Conservation (phyloP, 2,329 filamentous ascomycete genomes). For the Xylaria sp. region DNA sequence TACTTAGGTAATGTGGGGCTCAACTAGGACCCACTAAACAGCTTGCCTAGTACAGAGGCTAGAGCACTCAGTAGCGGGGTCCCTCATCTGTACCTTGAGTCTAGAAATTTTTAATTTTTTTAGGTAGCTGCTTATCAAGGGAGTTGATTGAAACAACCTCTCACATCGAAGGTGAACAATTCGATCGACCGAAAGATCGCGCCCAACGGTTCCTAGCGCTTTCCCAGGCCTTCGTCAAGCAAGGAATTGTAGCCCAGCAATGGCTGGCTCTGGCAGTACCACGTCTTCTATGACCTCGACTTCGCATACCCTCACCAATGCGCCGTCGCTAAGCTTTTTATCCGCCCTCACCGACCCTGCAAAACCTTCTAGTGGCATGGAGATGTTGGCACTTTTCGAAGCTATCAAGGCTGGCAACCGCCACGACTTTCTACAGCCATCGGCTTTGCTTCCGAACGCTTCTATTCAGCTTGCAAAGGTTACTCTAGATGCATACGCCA, state of each 20-base stretch:
- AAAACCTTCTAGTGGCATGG: conserved; percentile 51
- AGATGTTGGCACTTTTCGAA: conserved; percentile 64
- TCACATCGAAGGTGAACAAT: conserved; percentile 18
- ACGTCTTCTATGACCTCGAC: conserved; percentile 72
- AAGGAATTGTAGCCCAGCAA: conserved; percentile 36
- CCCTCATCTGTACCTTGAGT: conserved; percentile 36
- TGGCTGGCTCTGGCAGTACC: conserved; percentile 58
- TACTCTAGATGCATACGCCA: conserved; percentile 81
- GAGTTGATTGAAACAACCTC: not conserved
- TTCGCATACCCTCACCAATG: conserved; percentile 70
- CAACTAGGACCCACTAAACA: not conserved
- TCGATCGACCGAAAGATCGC: conserved; percentile 23
- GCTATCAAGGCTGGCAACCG: conserved; percentile 69
- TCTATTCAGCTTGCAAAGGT: conserved; percentile 82
- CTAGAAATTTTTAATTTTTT: conserved; percentile 40
- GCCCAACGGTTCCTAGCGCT: conserved; percentile 7
- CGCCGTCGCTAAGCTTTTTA: conserved; percentile 57
- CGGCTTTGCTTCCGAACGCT: conserved; percentile 71
- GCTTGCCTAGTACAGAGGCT: not conserved
- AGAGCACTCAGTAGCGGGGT: conserved; percentile 32
- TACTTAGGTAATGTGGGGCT: not conserved
- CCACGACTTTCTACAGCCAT: conserved; percentile 81
- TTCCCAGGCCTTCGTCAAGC: conserved; percentile 5
- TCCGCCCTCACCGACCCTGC: conserved; percentile 52
- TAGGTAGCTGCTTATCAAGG: not conserved